Base-by-base conservation (phyloP, 345 rosid genomes). In the Camelina neglecta region DNA sequence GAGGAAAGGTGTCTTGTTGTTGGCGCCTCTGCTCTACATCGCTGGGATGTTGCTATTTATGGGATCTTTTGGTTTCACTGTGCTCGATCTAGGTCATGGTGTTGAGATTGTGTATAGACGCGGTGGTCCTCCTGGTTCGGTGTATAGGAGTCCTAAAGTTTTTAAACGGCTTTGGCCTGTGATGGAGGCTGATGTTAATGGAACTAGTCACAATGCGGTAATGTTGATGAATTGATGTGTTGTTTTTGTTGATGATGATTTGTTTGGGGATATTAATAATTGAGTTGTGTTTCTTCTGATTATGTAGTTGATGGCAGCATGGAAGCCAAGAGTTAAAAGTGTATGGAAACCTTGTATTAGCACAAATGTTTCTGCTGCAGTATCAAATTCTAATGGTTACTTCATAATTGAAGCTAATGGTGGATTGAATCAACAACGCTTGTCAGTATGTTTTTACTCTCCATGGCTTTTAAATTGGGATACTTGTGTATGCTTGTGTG, bases 321-420 rank as follows among this genome's bases (percentile, higher is more conserved):
- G 97, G 98, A 83, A 84, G 70, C 85, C 81, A 59, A 85, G 83
- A 68, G 44, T 64, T 16, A 84, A 60, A 66, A 84, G 80, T 71
- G 62, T 73, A 57, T 94, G 97, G 98, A 87, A 82, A 79, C 89
- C 95, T n/a, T 87, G 93, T 70, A 79, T 75, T 11, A 81, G 74
- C 57, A 78, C 76, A 11, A 85, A 79, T 39, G 79, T 67, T 45
- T 67, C 90, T 72, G 78, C 83, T 55, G 42, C 79, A 77, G 91
- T 86, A 75, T 88, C 91, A 2, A 73, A 75, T 77, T 85, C 97
- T 12, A 95, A 90, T 82, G 97, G 97, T 72, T 95, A 75, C 76
- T 91, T 95, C n/a, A 90, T 95, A 45, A 84, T 95, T 53, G 99
- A 95, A 85, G 99, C 99, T 2, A 92, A 92, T 81, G 97, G 97